A percentile compares a stretch with the other conserved stretches of the same genome.
phyloP scores from a whole-genome alignment of 768 basidiomycete species.

The Lactifluus volemus region DNA sequence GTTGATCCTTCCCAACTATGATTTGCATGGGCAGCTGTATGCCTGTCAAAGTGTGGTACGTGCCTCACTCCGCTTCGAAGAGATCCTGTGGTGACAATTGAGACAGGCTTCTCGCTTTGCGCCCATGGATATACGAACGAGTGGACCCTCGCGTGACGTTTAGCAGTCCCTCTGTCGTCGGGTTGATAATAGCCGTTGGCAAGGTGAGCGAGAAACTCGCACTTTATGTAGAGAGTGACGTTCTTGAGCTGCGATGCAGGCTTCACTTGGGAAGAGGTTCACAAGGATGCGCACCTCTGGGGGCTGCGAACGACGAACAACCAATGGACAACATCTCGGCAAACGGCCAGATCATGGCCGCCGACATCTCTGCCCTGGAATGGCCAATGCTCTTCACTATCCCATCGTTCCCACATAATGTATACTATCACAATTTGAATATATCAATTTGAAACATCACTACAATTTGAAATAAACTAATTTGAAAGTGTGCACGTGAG shows the following conservation, averaged over 20 bases:
- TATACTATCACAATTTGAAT: too few species aligned
- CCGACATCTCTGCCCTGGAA: conserved; percentile 72
- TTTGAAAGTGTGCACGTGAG: too few species aligned
- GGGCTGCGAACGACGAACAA: conserved; percentile 97
- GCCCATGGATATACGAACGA: conserved; percentile 96
- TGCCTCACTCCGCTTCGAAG: not conserved
- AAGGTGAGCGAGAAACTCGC: conserved; percentile 84
- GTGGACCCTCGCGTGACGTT: conserved; percentile 85
- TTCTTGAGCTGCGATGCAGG: conserved; percentile 96
- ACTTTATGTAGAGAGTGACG: conserved; percentile 79
- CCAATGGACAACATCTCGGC: conserved; percentile 80
- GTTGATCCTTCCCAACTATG: conserved; percentile 59
- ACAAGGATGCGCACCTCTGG: conserved; percentile 97
- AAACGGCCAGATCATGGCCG: conserved; percentile 66
- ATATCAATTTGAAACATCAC: too few species aligned
- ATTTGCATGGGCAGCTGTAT: conserved; percentile 70
- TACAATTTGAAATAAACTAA: too few species aligned
- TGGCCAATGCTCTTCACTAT: too few species aligned
- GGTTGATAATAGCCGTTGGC: conserved; percentile 92
- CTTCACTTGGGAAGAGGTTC: conserved; percentile 97
- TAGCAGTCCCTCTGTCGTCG: conserved; percentile 86
- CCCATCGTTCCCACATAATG: too few species aligned
- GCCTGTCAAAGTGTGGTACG: conserved; percentile 60
- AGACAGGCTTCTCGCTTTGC: conserved; percentile 72
- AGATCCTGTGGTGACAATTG: not conserved